Base-by-base conservation (phyloP, 805 yeast genomes). In the Zygotorulaspora florentina region DNA sequence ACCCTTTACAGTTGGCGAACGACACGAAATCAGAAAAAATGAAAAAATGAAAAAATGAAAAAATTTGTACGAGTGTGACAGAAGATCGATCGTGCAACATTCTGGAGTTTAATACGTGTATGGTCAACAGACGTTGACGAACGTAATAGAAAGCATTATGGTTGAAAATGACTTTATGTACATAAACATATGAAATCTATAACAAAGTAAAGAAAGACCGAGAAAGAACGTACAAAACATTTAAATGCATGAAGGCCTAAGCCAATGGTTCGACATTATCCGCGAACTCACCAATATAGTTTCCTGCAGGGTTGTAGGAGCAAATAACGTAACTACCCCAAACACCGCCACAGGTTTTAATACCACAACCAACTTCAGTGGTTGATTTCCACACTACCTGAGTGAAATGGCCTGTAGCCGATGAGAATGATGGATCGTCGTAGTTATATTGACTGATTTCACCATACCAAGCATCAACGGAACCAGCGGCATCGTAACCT, bases 321-420 rank as follows among this genome's bases (percentile, higher is more conserved):
- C 96, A 87, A 51, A 85, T 77, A 44, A 84, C 72, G 68, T 85
- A 87, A 54, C 70, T 67, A 40, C 80, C 79, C 77, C 72, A 70
- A 60, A 72, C 69, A 31, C 64, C 58, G 45, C 76, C 64, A 66
- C 95, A 87, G 47, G 73, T 63, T 61, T 79, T 80, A 65, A 70
- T 68, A 40, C 83, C 95, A 72, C 96, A 87, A 35, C 96, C 96
- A 12, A 87, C 55, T 60, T 78, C 65, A 29, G 83, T 74, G 40
- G 88, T 72, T 16, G 71, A 62, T 58, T 77, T 79, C 96, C 96
- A 87, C 43, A 87, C 81, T 47, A 87, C 76, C 66, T 86, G 95
- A 26, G 95, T 85, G 71, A 85, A 87, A 66, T 87, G 96, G 39
- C 91, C 91, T 36, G 89, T 79, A 10, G 67, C 60, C 28, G 59